Evolutionary conservation across 1,139 yeast species (phyloP).

Genomic region (Pichia norvegensis): DNA sequence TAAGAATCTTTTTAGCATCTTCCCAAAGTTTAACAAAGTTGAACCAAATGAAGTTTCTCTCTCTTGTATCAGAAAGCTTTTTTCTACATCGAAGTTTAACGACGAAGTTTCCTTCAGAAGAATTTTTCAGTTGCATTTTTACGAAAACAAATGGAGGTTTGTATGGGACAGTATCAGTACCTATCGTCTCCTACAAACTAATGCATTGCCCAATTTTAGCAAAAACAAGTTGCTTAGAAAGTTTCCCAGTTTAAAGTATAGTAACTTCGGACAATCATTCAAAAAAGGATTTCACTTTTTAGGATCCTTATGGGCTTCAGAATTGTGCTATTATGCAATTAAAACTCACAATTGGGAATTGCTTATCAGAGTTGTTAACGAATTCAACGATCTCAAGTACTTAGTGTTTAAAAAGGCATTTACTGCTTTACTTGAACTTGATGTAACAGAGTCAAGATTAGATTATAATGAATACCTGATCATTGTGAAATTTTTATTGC

Average conservation of each 20-base stretch:
- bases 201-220: background rate
- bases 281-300: background rate
- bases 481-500: constrained; percentile 6
- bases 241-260: background rate
- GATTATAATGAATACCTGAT: constrained; percentile 1
- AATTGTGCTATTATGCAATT: background rate
- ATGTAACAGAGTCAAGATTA: constrained; percentile 1
- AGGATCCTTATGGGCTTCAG: background rate
- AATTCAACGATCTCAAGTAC: constrained; percentile 1
- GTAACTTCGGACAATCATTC: constrained; percentile 3
- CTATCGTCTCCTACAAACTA: background rate
- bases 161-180: constrained; percentile 2
- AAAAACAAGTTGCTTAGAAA: background rate
- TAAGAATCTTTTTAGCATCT: too few relatives aligned
- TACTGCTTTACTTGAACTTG: background rate
- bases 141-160: constrained; percentile 3
- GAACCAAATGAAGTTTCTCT: background rate
- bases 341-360: constrained; percentile 11
- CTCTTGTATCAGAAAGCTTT: background rate
- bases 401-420: constrained; percentile 2
- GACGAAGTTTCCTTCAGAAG: background rate
- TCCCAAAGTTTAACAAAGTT: background rate
- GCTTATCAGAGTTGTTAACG: constrained; percentile 6
- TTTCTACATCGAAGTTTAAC: constrained; percentile 1
- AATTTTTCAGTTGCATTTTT: background rate